Evolutionary conservation across 495 filamentous ascomycete species (phyloP).

Genomic region (Neurospora discreta): DNA sequence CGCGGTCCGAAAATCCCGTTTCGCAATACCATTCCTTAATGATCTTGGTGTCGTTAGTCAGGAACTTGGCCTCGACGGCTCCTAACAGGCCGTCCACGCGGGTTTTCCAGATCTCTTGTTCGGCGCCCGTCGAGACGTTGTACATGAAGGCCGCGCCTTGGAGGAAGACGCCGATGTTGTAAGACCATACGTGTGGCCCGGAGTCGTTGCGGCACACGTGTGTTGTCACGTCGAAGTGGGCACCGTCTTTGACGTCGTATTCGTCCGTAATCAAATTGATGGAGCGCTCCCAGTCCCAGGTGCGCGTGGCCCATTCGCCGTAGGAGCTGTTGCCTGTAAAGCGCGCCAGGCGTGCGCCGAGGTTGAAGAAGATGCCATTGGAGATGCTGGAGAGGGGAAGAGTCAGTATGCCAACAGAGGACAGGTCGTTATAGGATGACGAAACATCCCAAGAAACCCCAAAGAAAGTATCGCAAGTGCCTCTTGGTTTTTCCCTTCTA

Average conservation of each 20-base stretch:
- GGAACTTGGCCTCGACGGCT: conserved; percentile 45
- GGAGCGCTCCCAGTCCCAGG: conserved; percentile 55
- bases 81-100: conserved; percentile 46
- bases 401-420: not conserved
- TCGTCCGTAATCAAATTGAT: conserved; percentile 50
- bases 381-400: conserved; percentile 35
- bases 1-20: conserved; percentile 14
- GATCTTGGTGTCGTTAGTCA: conserved; percentile 40
- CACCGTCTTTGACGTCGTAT: conserved; percentile 59
- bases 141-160: conserved; percentile 69
- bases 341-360: conserved; percentile 62
- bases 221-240: conserved; percentile 29
- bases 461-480: not conserved
- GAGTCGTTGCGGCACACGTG: conserved; percentile 44
- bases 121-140: conserved; percentile 46
- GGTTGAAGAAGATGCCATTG: conserved; percentile 70
- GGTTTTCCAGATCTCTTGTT: conserved; percentile 41
- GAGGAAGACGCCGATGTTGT: conserved; percentile 65
- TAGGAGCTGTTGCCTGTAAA: conserved; percentile 73
- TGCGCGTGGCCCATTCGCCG: conserved; percentile 58
- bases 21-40: conserved; percentile 67
- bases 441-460: not conserved
- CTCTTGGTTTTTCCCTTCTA: not conserved
- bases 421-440: not conserved
- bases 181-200: conserved; percentile 60